Conservation (phyloP, 495 filamentous ascomycete genomes). For the Trypethelium eluteriae region DNA sequence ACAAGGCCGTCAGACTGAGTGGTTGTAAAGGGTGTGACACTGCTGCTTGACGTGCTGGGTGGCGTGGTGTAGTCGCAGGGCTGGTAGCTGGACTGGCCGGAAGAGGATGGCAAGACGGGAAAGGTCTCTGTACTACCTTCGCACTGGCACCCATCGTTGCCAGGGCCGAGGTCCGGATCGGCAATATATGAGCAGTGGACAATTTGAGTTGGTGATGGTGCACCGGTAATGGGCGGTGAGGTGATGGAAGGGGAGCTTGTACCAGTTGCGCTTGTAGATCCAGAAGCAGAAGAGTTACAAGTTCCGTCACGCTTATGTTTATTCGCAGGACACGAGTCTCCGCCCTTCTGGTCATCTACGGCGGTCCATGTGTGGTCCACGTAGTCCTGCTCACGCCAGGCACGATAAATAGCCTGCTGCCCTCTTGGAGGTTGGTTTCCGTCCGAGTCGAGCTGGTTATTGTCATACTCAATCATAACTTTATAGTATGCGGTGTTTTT, state of each 20-base stretch:
- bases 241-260: constrained; percentile 1
- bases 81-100: not conserved
- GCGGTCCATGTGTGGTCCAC: not conserved
- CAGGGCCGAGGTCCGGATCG: not conserved
- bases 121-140: not conserved
- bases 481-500: not conserved
- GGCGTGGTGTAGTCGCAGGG: not conserved
- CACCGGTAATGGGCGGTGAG: not conserved
- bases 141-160: not conserved
- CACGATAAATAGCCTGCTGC: constrained; percentile 4
- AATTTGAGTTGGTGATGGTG: not conserved
- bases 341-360: not conserved
- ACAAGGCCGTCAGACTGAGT: not conserved
- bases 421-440: not conserved
- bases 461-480: constrained; percentile 7
- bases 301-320: not conserved
- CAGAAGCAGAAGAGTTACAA: not conserved
- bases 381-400: constrained; percentile 1
- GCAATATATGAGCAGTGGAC: not conserved
- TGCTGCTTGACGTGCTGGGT: not conserved
- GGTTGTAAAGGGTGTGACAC: not conserved
- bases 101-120: constrained; percentile 1
- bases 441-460: not conserved
- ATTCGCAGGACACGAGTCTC: not conserved
- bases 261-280: not conserved